These are phyloP conservation scores for Tuber calosporum DNA, from an alignment of 495 filamentous ascomycete genomes.

Conservation along the genomic window DNA sequence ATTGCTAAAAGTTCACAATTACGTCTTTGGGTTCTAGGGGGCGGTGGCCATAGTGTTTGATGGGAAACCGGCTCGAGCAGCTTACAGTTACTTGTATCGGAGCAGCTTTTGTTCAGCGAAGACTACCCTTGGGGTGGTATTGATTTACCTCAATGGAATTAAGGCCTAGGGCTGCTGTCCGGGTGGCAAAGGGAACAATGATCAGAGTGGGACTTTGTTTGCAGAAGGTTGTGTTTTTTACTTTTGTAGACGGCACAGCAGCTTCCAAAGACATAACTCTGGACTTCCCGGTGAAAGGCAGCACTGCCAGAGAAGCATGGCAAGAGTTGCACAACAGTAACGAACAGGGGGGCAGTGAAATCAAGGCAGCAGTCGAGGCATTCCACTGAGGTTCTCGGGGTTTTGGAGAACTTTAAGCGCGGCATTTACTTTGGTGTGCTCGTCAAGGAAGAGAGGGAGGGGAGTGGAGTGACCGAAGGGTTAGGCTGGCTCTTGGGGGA, in stretches of 20 bases:
- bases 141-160: slow-evolving; percentile 19
- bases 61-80: slow-evolving; percentile 34
- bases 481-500: slow-evolving; percentile 22
- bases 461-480: slow-evolving; percentile 7
- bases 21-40: slow-evolving; percentile 29
- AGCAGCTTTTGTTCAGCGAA: slow-evolving; percentile 30
- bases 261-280: slow-evolving; percentile 31
- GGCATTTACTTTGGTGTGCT: slow-evolving; percentile 37
- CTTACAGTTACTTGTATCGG: slow-evolving; percentile 31
- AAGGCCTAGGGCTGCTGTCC: slow-evolving; percentile 11
- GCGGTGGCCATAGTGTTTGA: slow-evolving; percentile 35
- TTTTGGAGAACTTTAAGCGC: slow-evolving; percentile 38
- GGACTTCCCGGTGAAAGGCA: slow-evolving; percentile 30
- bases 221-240: slow-evolving; percentile 22
- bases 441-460: slow-evolving; percentile 15
- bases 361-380: slow-evolving; percentile 36
- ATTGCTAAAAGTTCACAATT: slow-evolving; percentile 32
- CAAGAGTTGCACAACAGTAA: slow-evolving; percentile 35
- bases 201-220: slow-evolving; percentile 25
- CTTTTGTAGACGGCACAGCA: slow-evolving; percentile 33
- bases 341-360: slow-evolving; percentile 27
- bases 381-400: slow-evolving; percentile 23
- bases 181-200: slow-evolving; percentile 26
- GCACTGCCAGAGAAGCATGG: slow-evolving; percentile 14
- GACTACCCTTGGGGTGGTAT: slow-evolving; percentile 18